phyloP scores from a whole-genome alignment of 148 eudicot genomes.

The Rhododendron ovatum region DNA sequence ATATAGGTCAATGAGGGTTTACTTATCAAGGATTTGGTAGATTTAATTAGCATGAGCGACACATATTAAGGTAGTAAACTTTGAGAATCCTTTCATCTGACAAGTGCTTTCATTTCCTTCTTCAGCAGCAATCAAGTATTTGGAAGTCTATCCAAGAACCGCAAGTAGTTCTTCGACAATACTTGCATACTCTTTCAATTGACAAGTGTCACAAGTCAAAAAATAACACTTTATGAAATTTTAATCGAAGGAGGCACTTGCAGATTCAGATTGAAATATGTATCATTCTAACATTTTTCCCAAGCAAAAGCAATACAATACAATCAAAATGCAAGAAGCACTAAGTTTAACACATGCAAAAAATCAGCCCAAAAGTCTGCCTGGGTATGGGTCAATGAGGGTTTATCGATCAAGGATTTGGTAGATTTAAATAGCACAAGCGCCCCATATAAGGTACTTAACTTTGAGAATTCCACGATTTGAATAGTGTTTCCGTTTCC shows the following conservation, averaged over 20 bases:
- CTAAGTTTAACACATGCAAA: background rate
- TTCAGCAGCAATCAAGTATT: background rate
- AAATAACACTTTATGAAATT: background rate
- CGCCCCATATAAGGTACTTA: background rate
- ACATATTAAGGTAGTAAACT: background rate
- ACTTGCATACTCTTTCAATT: background rate
- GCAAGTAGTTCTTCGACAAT: background rate
- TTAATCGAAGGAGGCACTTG: background rate
- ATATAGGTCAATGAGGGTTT: background rate
- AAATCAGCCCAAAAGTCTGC: background rate
- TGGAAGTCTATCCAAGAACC: background rate
- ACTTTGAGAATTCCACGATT: background rate
- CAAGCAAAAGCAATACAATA: background rate
- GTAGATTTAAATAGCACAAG: background rate
- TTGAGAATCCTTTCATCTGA: background rate
- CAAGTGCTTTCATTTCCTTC: background rate
- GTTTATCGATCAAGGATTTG: background rate
- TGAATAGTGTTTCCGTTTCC: background rate
- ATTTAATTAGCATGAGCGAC: background rate
- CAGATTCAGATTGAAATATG: background rate
- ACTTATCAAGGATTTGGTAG: background rate
- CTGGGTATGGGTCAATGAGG: background rate
- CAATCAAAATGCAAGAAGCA: background rate
- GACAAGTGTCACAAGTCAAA: background rate
- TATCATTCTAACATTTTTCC: background rate